These are phyloP conservation scores for Podospora sp. DNA, from an alignment of 495 filamentous ascomycete species.

Conservation along the genomic window DNA sequence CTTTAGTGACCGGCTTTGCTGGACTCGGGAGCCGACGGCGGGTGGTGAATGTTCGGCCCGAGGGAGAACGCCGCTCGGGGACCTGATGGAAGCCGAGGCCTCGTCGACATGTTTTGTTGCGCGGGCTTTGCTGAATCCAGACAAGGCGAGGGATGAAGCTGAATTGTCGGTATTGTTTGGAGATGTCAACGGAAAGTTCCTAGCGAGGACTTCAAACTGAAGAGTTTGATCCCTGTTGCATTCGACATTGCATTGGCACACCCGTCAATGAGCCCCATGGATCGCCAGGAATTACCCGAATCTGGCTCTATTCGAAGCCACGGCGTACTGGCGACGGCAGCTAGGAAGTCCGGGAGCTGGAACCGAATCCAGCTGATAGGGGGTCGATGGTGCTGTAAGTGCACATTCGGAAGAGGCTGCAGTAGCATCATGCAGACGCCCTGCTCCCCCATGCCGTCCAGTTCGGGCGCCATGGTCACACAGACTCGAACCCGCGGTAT, in stretches of 20 bases:
- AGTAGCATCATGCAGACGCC: slow-evolving; percentile 34
- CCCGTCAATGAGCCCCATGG: slow-evolving; percentile 9
- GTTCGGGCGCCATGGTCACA: slow-evolving; percentile 6
- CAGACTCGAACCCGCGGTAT: background rate
- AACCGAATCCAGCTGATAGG: background rate
- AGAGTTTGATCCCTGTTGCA: slow-evolving; percentile 20
- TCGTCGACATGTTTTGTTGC: background rate
- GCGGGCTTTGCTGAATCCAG: background rate
- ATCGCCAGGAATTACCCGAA: background rate
- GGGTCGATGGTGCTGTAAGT: background rate
- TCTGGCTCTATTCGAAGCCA: background rate
- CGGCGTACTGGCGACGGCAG: slow-evolving; percentile 1
- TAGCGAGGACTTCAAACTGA: background rate
- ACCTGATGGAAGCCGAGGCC: background rate
- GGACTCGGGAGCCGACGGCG: background rate
- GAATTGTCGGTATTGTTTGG: background rate
- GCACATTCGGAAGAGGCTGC: slow-evolving; percentile 25
- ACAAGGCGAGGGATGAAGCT: background rate
- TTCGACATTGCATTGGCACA: slow-evolving; percentile 28
- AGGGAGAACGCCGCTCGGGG: background rate
- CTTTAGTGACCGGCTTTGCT: background rate
- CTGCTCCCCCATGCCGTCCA: slow-evolving; percentile 12
- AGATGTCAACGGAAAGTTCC: background rate
- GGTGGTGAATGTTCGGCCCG: background rate
- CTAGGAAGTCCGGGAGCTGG: slow-evolving; percentile 3